Base-by-base conservation (phyloP, 2,329 filamentous ascomycete genomes). In the Talaromyces sp. region DNA sequence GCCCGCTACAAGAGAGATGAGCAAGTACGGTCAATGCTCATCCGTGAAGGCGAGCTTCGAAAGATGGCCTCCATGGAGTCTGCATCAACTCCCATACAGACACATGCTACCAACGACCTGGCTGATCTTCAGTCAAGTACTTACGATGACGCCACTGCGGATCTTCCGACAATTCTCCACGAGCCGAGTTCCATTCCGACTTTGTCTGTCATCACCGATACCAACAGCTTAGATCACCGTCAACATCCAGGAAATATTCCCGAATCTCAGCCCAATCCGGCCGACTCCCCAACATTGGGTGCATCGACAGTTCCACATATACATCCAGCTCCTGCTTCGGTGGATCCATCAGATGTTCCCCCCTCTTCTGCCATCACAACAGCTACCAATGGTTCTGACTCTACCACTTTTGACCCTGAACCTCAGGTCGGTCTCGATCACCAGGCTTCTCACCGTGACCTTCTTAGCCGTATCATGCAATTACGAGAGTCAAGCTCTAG, bases 321-420 rank as follows among this genome's bases (percentile, higher is more conserved):
- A 2, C 66, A 69, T 2, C 68, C 70, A 23, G 63, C 63, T n/a
- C 40, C 39, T 7, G 35, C 50, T 42, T 37, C 60, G 1, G 69
- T 52, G 44, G 31, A 52, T 21, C n/a, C 35, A 23, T 33, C 37
- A 8, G 81, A 86, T 33, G 79, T 84, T 48, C 76, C 78, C 35
- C 86, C 86, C 1, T 75, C 74, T 35, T 88, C 88, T 16, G 84
- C 87, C 2, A 71, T 85, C 14, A 89, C 88, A 7, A 83, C 86
- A 4, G 71, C 85, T 14, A 89, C 88, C 5, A 77, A 77, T 54
- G 77, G 76, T 7, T 91, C 88, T 0, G 87, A 90, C 68, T 74
- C 74, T 39, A 81, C 79, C 5, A 72, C 75, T 33, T 90, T 92
- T 67, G 90, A 92, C 67, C 82, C 81, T n/a, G 89, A 92, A 67